A percentile compares a stretch with the other conserved stretches of the same genome.
Evolutionary conservation across 352 stramenopile species (phyloP).

Genomic region (Chrysophaeum taylorii): DNA sequence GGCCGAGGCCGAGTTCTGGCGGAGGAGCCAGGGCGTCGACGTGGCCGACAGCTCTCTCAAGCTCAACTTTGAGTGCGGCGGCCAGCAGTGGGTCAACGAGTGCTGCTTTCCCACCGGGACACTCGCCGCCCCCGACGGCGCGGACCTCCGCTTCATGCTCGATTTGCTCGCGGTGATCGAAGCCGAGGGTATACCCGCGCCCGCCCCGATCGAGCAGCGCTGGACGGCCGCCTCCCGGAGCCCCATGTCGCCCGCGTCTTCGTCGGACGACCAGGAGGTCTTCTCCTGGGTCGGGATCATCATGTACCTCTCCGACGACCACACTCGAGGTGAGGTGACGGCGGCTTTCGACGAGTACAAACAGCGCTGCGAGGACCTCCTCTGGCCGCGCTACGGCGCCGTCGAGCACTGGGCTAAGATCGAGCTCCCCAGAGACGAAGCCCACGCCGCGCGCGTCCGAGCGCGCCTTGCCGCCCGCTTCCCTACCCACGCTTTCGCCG

Average conservation of each 20-base stretch:
- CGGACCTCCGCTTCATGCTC: conserved; percentile 84
- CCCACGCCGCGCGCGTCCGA: conserved; percentile 33
- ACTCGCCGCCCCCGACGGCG: conserved; percentile 38
- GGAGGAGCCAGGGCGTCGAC: conserved; percentile 67
- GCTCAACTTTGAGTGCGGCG: conserved; percentile 96
- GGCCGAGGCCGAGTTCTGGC: conserved; percentile 90
- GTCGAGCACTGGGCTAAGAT: conserved; percentile 95
- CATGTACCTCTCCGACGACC: conserved; percentile 57
- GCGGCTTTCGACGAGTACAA: conserved; percentile 79
- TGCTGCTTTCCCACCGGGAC: conserved; percentile 77
- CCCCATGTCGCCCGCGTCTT: conserved; percentile 76
- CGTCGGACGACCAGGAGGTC: conserved; percentile 38
- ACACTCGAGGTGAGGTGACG: conserved; percentile 29
- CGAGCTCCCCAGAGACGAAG: conserved; percentile 56
- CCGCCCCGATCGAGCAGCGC: conserved; percentile 92
- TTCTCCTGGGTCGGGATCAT: conserved; percentile 97
- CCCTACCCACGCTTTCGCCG: conserved; percentile 73
- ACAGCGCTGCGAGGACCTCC: conserved; percentile 66
- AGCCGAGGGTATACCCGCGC: conserved; percentile 74
- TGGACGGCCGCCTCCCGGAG: conserved; percentile 83
- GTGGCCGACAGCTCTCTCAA: conserved; percentile 49
- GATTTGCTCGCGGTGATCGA: conserved; percentile 80
- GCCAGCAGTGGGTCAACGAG: conserved; percentile 93
- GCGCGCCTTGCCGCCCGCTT: conserved; percentile 61
- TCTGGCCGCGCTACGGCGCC: conserved; percentile 71